Base-by-base conservation (phyloP, 2,329 filamentous ascomycete species). In the Claviceps lovelessii region DNA sequence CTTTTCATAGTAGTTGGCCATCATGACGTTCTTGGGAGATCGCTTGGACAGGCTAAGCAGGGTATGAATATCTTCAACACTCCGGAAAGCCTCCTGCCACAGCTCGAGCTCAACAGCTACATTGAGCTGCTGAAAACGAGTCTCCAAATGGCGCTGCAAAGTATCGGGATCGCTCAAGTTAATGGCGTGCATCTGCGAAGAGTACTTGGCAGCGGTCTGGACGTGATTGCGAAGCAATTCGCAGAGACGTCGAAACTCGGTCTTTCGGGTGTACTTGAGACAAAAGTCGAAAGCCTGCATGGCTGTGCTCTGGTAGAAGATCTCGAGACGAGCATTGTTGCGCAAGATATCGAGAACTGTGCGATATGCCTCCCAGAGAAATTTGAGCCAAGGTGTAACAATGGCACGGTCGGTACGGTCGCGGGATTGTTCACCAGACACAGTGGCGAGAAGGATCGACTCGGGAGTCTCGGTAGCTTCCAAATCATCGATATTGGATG, bases 1-100 rank as follows among this genome's bases (percentile, higher is more conserved):
- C 76, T 97, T 97, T 79, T 98, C 93, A 73, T 97, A 98, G 80
- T 98, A 98, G 77, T 97, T 98, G 74, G 93, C 93, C 93, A 98
- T 98, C 93, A 98, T 97, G 68, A 96, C 79, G 70, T 96, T 96
- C 85, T 97, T 97, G 54, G 93, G 86, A 44, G 90, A 90, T 55
- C 93, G 88, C 81, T 97, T 97, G 85, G 91, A 97, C 63, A 97
- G 80, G 76, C 86, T 97, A 62, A 98, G 83, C 54, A 98, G 82
- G 52, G 90, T 97, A 76, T 98, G 93, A 63, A 97, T 97, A 69
- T 98, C 93, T 75, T 98, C 93, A 51, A 98, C 91, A 67, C 90
- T 96, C 71, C 93, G 88, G 86, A 98, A 98, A 60, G 93, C 93
- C 76, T 98, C 93, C 74, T 98, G 93, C 93, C 93, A 98, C 48